Evolutionary conservation across 2,329 filamentous ascomycete species (phyloP), one percentile per base, ranked within the genome.

Genomic region (Fusarium decemcellulare): DNA sequence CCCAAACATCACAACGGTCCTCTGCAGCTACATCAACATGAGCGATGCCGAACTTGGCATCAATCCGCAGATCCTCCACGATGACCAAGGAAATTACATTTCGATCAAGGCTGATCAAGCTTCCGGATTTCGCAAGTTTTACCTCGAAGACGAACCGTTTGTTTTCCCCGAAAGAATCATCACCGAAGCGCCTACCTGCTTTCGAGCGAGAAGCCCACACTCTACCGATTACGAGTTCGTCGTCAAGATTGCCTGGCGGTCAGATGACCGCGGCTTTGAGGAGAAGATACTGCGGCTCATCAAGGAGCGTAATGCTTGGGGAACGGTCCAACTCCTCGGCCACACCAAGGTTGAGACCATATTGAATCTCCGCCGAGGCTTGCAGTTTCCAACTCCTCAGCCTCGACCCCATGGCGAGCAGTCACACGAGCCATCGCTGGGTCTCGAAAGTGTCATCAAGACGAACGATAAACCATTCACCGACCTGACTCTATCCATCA

Each of bases 111-210:
- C 12, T 11, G 37, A 32, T 9, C 39, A 55, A 37, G 43, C 43
- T 23, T 2, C 32, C 29, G 50, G 30, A 27, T 12, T 16, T 4
- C 5, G 37, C 37, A 58, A 58, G 15, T 29, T 74, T 5, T 34
- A 44, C 32, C 47, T 73, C 1, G 56, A 59, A 4, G n/a, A 29
- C 0, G 40, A 48, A 16, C 47, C 56, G 3, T 65, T 76, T 15
- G 54, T 56, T 1, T 29, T 12, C 34, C 71, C 70, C 15, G 3
- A 37, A 2, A 53, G 59, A 0, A 61, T 76, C 2, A 71, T 73
- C 11, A 72, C 69, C 30, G 51, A 43, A 2, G 61, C 59, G 1
- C 68, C 74, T 1, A 70, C 59, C 0, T 76, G 73, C 54, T 75
- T 54, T 18, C 27, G 36, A 5, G 63, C 67, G 7, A 56, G 16